Base-by-base conservation (phyloP, 495 filamentous ascomycete genomes). In the Chaetomium fimeti region DNA sequence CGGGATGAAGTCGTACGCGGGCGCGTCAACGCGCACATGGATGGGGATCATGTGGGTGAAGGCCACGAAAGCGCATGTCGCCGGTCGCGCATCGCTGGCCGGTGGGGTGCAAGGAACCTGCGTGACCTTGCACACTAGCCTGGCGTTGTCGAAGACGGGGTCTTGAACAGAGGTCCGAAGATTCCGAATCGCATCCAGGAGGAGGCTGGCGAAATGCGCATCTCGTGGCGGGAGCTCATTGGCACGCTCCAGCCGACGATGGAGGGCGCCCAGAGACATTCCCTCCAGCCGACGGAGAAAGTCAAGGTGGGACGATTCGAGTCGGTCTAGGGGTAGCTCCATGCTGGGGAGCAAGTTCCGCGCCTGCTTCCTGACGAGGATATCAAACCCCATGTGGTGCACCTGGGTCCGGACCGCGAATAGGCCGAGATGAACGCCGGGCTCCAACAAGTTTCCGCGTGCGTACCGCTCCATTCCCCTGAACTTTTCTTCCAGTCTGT, bases 381-480 rank as follows among this genome's bases (percentile, higher is more conserved):
- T 78, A 64, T 95, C 89, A 66, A 91, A 92, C 24, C 86, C 87
- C 65, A 83, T 82, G 20, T 75, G 77, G 49, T 83, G 83, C 6
- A 89, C 75, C 8, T 85, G 81, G 3, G 90, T 85, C 27, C 89
- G 85, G 62, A 93, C 79, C 7, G 88, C 85, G 66, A 93, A 97
- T 48, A 88, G 84, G 47, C 87, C 87, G 0, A 97, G 68, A 68
- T 93, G 88, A 16, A 92, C 88, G 1, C 89, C 91, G 25, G 88
- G 77, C 4, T 83, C 78, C 32, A 88, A 78, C 55, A 84, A 79
- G 16, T 76, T 75, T 32, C 81, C 77, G 3, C 78, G 74, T 5
- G 82, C 82, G 68, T 87, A 89, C 9, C 79, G 76, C 20, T 78
- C 79, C 84, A 96, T 91, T 25, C 80, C 76, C 9, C 77, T 72